phyloP scores from a whole-genome alignment of 139 green algal genomes.

The Ettlia oleoabundans region DNA sequence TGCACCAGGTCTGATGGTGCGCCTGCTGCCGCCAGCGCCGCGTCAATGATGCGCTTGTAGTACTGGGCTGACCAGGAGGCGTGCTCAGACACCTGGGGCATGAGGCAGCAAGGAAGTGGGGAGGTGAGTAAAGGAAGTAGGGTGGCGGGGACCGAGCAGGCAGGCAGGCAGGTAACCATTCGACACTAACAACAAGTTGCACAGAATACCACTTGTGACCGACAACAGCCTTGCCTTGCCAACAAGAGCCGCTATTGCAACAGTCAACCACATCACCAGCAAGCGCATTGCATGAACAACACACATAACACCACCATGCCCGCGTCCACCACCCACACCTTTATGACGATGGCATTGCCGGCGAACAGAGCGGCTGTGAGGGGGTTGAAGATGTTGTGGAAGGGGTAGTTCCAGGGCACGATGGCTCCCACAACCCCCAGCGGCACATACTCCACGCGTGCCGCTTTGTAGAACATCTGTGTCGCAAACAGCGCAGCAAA shows the following conservation, averaged over 20 bases:
- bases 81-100: constrained; percentile 85
- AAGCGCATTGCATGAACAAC: no score
- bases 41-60: constrained; percentile 84
- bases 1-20: constrained; percentile 91
- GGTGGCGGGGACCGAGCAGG: no score
- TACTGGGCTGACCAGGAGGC: constrained; percentile 85
- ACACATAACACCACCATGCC: not conserved
- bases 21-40: constrained; percentile 83
- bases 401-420: constrained; percentile 99
- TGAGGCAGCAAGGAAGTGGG: not conserved
- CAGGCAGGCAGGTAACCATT: no score
- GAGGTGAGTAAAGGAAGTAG: no score
- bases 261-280: no score
- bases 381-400: constrained; percentile 99
- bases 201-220: no score
- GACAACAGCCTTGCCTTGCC: no score
- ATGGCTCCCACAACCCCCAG: constrained; percentile 97
- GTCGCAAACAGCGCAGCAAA: not conserved
- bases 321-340: constrained; percentile 59
- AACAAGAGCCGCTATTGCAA: no score
- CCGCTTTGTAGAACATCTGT: constrained; percentile 95
- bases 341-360: constrained; percentile 96
- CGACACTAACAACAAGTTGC: no score
- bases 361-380: constrained; percentile 91
- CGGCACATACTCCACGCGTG: constrained; percentile 92